Percentiles rank a stretch among this genome's conserved stretches.
Evolutionary conservation across 2,329 filamentous ascomycete genomes (phyloP).

Genomic region (Beauveria sp.): DNA sequence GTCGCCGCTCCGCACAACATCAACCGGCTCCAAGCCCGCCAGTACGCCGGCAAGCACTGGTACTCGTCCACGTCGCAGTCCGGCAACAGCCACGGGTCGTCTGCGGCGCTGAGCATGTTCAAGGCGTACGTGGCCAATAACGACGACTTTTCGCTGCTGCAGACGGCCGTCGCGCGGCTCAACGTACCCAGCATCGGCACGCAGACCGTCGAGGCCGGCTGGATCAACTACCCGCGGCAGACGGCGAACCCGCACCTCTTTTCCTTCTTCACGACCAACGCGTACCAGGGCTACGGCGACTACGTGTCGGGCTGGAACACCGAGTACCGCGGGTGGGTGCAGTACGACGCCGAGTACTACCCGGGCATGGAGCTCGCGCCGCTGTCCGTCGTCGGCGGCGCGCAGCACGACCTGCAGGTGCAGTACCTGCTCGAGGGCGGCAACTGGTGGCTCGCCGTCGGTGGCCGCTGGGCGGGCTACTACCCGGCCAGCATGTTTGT

Average conservation of each 20-base stretch:
- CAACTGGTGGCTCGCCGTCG: conserved; percentile 13
- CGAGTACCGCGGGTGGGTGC: conserved; percentile 12
- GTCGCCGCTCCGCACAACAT: neutral
- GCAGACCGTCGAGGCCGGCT: conserved; percentile 12
- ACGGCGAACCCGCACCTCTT: conserved; percentile 8
- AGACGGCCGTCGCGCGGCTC: conserved; percentile 4
- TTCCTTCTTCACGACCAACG: conserved; percentile 11
- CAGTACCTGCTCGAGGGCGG: conserved; percentile 2
- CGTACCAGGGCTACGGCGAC: conserved; percentile 9
- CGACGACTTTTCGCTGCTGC: conserved; percentile 13
- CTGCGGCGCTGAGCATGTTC: conserved; percentile 10
- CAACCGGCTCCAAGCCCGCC: neutral
- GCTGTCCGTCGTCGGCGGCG: conserved; percentile 5
- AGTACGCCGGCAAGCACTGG: conserved; percentile 11
- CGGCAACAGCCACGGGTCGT: conserved; percentile 1
- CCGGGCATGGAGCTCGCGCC: conserved; percentile 11
- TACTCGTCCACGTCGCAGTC: conserved; percentile 3
- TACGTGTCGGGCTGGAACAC: conserved; percentile 11
- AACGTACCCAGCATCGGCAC: conserved; percentile 5
- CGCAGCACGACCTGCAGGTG: conserved; percentile 7
- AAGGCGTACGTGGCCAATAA: conserved; percentile 7
- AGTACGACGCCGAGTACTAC: conserved; percentile 10
- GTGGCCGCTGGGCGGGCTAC: conserved; percentile 10
- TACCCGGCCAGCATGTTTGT: conserved; percentile 10
- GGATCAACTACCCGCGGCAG: conserved; percentile 12